Base-by-base conservation (phyloP, 2,329 filamentous ascomycete species). In the Tolypocladium endophyticum region DNA sequence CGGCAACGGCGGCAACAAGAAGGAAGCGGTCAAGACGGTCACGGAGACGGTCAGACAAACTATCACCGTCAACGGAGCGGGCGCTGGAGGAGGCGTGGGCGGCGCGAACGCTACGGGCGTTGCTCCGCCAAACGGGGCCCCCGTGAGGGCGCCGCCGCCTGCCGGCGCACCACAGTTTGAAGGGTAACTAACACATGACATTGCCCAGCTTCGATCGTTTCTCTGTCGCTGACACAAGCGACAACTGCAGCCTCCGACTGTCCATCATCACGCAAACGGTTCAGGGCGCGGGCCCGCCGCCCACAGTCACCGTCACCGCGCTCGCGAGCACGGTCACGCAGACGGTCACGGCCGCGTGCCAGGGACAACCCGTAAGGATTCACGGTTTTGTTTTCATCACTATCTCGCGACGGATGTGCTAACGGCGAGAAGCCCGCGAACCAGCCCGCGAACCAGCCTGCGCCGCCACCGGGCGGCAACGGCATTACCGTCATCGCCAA, bases 251-350 rank as follows among this genome's bases (percentile, higher is more conserved):
- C n/a, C 35, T 55, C 30, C 41, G 33, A n/a, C 41, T 45, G 55
- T 45, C 41, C 23, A 68, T 63, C 6, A 56, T 62, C 45, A 38
- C 61, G n/a, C 61, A 66, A 43, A 63, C 63, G 43, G 52, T 61
- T 6, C 54, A 61, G 3, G 53, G 6, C 33, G 58, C 2, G 57
- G 58, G 43, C 9, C 38, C 58, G 30, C 59, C 25, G 12, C 45
- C 41, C 62, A 61, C 58, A 12, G 62, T 68, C 12, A 69, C 68
- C 7, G 58, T 57, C 33, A 60, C 59, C 7, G 53, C 56, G 39
- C 45, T 55, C 25, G 55, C 58, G 14, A 60, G 43, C 20, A 61
- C 59, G 16, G 55, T 62, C 33, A 62, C 61, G 12, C 50, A 56
- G 28, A 62, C 59, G 14, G 43, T 61, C 18, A 62, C 61, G 25